phyloP scores from a whole-genome alignment of 192 early-diverging fungal species.

The Backusella westeae region DNA sequence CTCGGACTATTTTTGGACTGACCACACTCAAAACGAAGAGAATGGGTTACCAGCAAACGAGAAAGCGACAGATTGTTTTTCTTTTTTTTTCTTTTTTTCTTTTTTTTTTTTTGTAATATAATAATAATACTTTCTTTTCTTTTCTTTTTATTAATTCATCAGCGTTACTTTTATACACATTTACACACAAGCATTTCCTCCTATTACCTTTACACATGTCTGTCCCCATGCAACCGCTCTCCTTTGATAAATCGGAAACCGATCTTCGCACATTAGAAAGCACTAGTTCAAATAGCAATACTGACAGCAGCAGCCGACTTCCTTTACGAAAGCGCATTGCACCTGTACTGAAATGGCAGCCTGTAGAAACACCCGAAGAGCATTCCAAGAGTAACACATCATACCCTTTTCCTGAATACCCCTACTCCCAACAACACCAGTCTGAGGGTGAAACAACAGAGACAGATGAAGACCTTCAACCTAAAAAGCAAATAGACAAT shows the following conservation, averaged over 20 bases:
- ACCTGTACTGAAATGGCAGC: constrained; percentile 21
- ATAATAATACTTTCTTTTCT: background rate
- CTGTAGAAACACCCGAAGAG: constrained; percentile 18
- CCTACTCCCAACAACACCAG: background rate
- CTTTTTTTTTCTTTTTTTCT: background rate
- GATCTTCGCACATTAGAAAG: background rate
- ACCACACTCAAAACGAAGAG: background rate
- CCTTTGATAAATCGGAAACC: constrained; percentile 4
- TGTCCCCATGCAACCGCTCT: background rate
- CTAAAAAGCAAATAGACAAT: constrained; percentile 8
- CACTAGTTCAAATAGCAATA: background rate
- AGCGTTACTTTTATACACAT: background rate
- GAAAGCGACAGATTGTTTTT: background rate
- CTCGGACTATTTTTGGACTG: background rate
- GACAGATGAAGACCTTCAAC: constrained; percentile 8
- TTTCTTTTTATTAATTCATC: background rate
- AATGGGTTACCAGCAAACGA: background rate
- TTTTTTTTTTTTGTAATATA: background rate
- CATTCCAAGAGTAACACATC: constrained; percentile 2
- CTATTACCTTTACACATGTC: background rate
- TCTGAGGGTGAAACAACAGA: constrained; percentile 14
- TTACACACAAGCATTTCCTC: background rate
- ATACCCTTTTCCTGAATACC: background rate
- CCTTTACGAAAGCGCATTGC: constrained; percentile 24
- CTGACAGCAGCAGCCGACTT: constrained; percentile 1